phyloP scores from a whole-genome alignment of 1,284 basidiomycete genomes.

The Leucoagaricus sp. region DNA sequence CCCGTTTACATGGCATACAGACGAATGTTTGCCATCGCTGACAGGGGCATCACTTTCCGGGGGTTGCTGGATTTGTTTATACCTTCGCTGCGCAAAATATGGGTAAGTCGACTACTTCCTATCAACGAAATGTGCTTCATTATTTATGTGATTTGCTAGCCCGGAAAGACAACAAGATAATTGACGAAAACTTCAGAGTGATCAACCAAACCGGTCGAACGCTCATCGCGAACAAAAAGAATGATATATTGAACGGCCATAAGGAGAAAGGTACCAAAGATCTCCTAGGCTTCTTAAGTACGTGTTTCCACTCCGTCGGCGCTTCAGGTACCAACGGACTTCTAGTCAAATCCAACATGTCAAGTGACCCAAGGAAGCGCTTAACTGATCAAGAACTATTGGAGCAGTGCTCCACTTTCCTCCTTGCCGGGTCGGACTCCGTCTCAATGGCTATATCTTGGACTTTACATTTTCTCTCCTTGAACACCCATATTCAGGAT shows the following conservation, averaged over 20 bases:
- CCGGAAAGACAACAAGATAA: slow-evolving; percentile 38
- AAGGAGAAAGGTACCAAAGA: slow-evolving; percentile 35
- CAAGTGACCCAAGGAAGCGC: slow-evolving; percentile 38
- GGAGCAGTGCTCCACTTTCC: slow-evolving; percentile 54
- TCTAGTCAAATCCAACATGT: slow-evolving; percentile 51
- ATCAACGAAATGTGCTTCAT: neutral
- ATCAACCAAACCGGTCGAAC: slow-evolving; percentile 42
- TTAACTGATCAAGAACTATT: slow-evolving; percentile 51
- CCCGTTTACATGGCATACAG: slow-evolving; percentile 50
- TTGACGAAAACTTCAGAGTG: slow-evolving; percentile 36
- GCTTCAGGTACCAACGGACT: slow-evolving; percentile 2
- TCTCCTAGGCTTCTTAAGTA: slow-evolving; percentile 48
- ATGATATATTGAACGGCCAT: slow-evolving; percentile 23
- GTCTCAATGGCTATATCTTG: slow-evolving; percentile 54
- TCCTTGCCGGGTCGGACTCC: slow-evolving; percentile 57
- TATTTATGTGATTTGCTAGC: slow-evolving; percentile 33
- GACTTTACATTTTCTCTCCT: slow-evolving; percentile 54
- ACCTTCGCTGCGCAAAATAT: slow-evolving; percentile 44
- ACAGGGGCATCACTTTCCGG: slow-evolving; percentile 38
- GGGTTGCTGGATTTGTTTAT: slow-evolving; percentile 45
- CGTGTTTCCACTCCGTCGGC: slow-evolving; percentile 21
- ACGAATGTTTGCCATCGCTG: slow-evolving; percentile 46
- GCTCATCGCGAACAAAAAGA: slow-evolving; percentile 43
- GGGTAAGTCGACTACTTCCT: slow-evolving; percentile 32
- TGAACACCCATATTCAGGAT: slow-evolving; percentile 46